A percentile compares a stretch with the other conserved stretches of the same genome.
Conservation (phyloP, 139 green algal genomes). For the Chlamydomonas schloesseri region DNA sequence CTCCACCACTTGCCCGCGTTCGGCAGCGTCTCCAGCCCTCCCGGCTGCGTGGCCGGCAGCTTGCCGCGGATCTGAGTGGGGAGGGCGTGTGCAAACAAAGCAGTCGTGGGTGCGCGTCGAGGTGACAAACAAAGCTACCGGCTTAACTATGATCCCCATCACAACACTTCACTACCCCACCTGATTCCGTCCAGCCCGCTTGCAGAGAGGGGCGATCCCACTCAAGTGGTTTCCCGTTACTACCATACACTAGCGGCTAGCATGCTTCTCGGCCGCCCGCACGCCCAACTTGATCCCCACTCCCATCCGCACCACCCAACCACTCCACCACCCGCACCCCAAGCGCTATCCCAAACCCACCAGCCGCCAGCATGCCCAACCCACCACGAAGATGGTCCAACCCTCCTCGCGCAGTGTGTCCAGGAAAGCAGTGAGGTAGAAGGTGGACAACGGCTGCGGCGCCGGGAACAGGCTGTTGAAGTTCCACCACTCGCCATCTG, state of each 20-base stretch:
- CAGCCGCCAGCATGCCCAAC: background rate
- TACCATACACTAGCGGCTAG: too few species aligned
- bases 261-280: too few species aligned
- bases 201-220: background rate
- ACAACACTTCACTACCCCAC: too few species aligned
- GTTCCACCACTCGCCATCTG: conserved; percentile 79
- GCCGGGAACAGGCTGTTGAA: conserved; percentile 88
- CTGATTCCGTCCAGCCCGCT: background rate
- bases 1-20: conserved; percentile 45
- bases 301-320: background rate
- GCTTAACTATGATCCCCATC: too few species aligned
- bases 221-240: background rate
- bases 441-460: conserved; percentile 76
- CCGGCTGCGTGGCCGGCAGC: conserved; percentile 16
- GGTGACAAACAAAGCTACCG: too few species aligned
- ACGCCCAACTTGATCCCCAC: too few species aligned
- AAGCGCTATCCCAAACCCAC: background rate
- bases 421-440: conserved; percentile 89
- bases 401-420: conserved; percentile 65
- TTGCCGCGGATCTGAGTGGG: conserved; percentile 5
- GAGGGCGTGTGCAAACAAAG: background rate
- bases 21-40: background rate
- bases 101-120: background rate
- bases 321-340: background rate
- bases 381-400: conserved; percentile 86